These are phyloP conservation scores for Vitis hybrid DNA, from an alignment of 177 flowering plant species.

Conservation along the genomic window DNA sequence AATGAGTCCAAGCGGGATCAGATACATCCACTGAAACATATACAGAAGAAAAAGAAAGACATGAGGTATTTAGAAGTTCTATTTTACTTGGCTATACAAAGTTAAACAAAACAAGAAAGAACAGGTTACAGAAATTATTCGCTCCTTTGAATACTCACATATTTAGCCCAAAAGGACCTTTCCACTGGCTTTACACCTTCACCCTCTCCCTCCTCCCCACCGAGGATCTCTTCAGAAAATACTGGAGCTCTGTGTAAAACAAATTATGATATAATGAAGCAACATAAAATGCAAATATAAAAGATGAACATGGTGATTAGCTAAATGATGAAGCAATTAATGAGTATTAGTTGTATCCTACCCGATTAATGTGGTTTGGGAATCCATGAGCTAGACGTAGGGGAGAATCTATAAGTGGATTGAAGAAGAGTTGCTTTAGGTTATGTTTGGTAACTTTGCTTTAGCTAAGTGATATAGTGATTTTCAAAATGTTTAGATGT, in stretches of 20 bases:
- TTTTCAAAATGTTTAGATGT: no score
- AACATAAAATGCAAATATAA: background rate
- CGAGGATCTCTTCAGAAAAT: constrained; percentile 67
- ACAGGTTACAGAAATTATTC: background rate
- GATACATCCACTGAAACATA: constrained; percentile 89
- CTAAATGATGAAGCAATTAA: background rate
- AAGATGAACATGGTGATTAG: background rate
- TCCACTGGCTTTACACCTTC: constrained; percentile 70
- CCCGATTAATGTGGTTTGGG: background rate
- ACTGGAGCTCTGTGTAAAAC: constrained; percentile 62
- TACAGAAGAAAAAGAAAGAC: background rate
- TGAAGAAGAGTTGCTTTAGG: no score
- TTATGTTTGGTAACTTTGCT: no score
- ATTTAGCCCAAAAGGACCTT: constrained; percentile 96
- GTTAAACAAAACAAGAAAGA: background rate
- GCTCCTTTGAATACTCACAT: constrained; percentile 49
- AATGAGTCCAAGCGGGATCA: constrained; percentile 87
- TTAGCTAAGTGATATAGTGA: no score
- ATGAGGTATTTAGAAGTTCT: background rate
- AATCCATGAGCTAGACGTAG: no score
- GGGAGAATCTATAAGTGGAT: no score
- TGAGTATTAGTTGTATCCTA: background rate
- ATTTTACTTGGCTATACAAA: background rate
- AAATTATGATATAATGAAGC: background rate
- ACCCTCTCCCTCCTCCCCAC: constrained; percentile 67